phyloP scores from a whole-genome alignment of 2,329 filamentous ascomycete genomes.

The Trichoderma harzianum region DNA sequence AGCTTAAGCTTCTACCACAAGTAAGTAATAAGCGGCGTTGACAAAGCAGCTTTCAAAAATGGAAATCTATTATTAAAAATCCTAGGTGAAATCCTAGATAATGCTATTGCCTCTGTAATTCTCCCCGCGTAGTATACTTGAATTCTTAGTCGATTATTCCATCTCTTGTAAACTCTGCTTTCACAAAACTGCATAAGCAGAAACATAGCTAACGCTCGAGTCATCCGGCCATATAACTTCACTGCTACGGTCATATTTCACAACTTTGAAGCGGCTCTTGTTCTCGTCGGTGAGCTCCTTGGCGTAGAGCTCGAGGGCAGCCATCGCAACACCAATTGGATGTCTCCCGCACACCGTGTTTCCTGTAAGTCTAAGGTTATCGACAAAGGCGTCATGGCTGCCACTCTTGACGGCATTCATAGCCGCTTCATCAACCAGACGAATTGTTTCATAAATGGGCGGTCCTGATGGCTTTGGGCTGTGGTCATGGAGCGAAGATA shows the following conservation, averaged over 20 bases:
- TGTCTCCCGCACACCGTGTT: constrained; percentile 96
- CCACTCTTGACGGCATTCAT: constrained; percentile 84
- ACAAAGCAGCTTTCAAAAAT: background rate
- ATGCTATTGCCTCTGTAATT: background rate
- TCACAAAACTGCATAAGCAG: constrained; percentile 77
- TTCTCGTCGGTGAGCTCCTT: constrained; percentile 37
- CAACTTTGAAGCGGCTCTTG: constrained; percentile 66
- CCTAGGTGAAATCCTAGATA: background rate
- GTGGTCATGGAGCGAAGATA: constrained; percentile 36
- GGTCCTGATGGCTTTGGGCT: constrained; percentile 36
- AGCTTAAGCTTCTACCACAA: background rate
- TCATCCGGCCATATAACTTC: constrained; percentile 65
- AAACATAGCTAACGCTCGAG: constrained; percentile 92
- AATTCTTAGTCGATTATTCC: background rate
- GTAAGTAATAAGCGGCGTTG: background rate
- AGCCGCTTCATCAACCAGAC: constrained; percentile 71
- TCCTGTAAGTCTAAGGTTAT: constrained; percentile 65
- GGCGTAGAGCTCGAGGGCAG: constrained; percentile 68
- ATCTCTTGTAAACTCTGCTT: background rate
- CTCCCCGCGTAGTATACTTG: background rate
- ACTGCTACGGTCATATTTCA: constrained; percentile 83
- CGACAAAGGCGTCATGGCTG: constrained; percentile 64
- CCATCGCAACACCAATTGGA: constrained; percentile 91
- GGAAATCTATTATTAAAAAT: background rate
- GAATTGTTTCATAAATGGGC: constrained; percentile 81